Evolutionary conservation across 257 asterid species (phyloP).

Genomic region (Scutellaria galericulata): DNA sequence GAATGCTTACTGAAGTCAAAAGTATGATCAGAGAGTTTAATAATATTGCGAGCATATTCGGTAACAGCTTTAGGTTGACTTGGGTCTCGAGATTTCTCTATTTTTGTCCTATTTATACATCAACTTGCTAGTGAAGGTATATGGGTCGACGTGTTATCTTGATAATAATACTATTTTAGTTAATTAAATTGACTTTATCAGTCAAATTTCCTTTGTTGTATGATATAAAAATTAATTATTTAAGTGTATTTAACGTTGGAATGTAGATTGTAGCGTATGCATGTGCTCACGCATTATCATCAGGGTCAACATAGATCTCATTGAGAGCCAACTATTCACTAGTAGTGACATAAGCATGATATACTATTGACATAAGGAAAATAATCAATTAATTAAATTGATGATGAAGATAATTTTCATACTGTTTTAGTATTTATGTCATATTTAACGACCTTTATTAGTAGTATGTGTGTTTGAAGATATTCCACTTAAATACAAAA

Average conservation of each 20-base stretch:
- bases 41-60: conserved; percentile 28
- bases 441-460: no score
- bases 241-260: not conserved
- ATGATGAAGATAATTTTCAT: not conserved
- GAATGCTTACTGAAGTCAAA: conserved; percentile 44
- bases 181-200: conserved; percentile 10
- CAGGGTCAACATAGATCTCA: conserved; percentile 32
- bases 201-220: not conserved
- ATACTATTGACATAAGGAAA: conserved; percentile 9
- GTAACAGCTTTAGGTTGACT: conserved; percentile 47
- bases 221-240: not conserved
- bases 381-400: not conserved
- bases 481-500: no score
- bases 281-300: conserved; percentile 17
- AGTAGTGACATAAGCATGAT: conserved; percentile 25
- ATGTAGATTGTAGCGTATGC: not conserved
- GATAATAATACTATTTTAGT: not conserved
- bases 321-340: conserved; percentile 11
- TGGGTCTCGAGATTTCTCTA: conserved; percentile 45
- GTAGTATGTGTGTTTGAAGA: no score
- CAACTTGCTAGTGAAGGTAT: conserved; percentile 33
- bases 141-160: conserved; percentile 28
- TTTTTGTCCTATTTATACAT: conserved; percentile 15
- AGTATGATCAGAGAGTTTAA: conserved; percentile 31
- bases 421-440: no score